Evolutionary conservation across 495 filamentous ascomycete genomes (phyloP).

Genomic region (Coniosporium apollinis): DNA sequence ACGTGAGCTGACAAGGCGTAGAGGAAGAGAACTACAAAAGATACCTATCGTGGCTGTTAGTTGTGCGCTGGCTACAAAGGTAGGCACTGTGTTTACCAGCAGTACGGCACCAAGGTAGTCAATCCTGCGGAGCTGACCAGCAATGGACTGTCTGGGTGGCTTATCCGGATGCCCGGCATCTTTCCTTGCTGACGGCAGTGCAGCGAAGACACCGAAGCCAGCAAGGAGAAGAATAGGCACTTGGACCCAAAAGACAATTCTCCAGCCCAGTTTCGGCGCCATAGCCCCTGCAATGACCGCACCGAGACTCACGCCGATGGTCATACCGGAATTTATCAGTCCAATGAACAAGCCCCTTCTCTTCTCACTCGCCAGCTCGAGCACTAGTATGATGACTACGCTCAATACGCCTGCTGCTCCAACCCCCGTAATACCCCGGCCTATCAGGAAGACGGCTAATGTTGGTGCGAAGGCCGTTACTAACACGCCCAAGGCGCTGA

Average conservation of each 20-base stretch:
- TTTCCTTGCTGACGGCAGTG: conserved; percentile 4
- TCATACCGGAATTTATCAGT: conserved; percentile 46
- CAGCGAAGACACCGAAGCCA: conserved; percentile 36
- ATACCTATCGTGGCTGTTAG: conserved; percentile 19
- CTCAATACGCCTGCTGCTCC: conserved; percentile 52
- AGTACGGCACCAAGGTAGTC: conserved; percentile 53
- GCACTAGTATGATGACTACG: conserved; percentile 47
- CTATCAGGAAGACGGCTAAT: conserved; percentile 45
- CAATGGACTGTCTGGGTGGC: conserved; percentile 8
- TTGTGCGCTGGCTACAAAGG: neutral
- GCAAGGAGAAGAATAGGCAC: conserved; percentile 37
- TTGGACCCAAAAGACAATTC: conserved; percentile 54
- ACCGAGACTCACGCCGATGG: conserved; percentile 50
- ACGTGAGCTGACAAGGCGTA: conserved; percentile 42
- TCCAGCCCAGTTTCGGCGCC: conserved; percentile 46
- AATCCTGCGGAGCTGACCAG: conserved; percentile 33
- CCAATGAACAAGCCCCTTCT: conserved; percentile 54
- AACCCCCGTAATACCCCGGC: conserved; percentile 44
- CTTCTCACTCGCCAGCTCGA: conserved; percentile 47
- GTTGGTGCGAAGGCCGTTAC: conserved; percentile 39
- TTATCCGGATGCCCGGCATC: conserved; percentile 1
- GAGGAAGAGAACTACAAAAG: conserved; percentile 49
- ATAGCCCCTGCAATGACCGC: conserved; percentile 53
- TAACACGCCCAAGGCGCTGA: conserved; percentile 44
- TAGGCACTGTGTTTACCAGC: too few species aligned